Evolutionary conservation across 306 rosid species (phyloP).

Genomic region (Quercus dentata): DNA sequence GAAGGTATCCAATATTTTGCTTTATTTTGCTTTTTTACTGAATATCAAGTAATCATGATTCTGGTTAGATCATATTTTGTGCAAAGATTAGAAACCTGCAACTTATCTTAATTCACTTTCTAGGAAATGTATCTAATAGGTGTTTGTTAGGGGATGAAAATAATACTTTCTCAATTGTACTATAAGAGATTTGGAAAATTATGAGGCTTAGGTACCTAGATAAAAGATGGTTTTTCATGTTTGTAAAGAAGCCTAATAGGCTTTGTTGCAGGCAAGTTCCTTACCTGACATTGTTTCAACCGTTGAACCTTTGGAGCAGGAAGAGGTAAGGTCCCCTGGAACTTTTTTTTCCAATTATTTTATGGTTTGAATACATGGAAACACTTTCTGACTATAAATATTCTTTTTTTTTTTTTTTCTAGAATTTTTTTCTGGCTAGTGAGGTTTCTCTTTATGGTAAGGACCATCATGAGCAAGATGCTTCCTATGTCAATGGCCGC

Average conservation of each 20-base stretch:
- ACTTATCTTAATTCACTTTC: background rate
- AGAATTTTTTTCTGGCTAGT: conserved; percentile 29
- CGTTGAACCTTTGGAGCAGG: conserved; percentile 16
- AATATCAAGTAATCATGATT: background rate
- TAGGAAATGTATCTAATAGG: background rate
- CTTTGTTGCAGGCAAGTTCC: conserved; percentile 27
- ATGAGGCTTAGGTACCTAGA: background rate
- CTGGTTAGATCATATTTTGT: background rate
- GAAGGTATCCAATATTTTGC: conserved; percentile 46
- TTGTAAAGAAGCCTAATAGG: too few species aligned
- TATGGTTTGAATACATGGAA: background rate
- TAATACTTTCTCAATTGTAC: background rate
- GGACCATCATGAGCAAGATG: conserved; percentile 27
- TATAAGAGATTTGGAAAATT: background rate
- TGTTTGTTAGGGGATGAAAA: background rate
- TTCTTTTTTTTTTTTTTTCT: background rate
- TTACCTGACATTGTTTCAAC: conserved; percentile 3
- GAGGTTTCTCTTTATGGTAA: conserved; percentile 12
- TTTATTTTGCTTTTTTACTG: background rate
- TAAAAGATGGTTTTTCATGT: background rate
- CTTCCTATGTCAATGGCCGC: conserved; percentile 15
- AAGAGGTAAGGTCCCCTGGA: conserved; percentile 14
- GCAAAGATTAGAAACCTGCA: background rate
- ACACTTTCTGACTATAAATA: background rate
- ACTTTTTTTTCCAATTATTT: background rate